These are phyloP conservation scores for Ceratocystis cacaofunesta DNA, from an alignment of 2,329 filamentous ascomycete genomes.

Conservation along the genomic window DNA sequence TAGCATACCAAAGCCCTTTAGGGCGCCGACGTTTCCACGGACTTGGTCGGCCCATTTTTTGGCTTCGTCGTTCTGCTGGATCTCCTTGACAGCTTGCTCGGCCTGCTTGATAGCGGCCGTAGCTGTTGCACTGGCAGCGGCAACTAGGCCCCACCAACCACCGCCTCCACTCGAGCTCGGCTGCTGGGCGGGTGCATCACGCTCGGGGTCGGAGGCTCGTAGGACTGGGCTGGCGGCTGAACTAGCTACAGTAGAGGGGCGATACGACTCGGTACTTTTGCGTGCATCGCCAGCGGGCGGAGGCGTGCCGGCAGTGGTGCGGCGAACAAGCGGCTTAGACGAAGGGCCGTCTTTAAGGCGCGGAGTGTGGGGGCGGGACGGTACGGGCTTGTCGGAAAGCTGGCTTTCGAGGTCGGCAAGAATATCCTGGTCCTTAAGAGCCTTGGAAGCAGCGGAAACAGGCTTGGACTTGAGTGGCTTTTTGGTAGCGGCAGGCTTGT, in stretches of 20 bases:
- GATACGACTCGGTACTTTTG: slow-evolving; percentile 65
- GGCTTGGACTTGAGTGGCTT: slow-evolving; percentile 34
- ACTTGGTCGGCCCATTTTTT: slow-evolving; percentile 94
- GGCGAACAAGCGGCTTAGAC: slow-evolving; percentile 51
- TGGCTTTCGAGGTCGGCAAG: slow-evolving; percentile 68
- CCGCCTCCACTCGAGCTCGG: slow-evolving; percentile 34
- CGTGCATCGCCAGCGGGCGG: slow-evolving; percentile 30
- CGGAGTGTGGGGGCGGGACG: slow-evolving; percentile 70
- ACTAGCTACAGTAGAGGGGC: slow-evolving; percentile 50
- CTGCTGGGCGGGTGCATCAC: slow-evolving; percentile 47
- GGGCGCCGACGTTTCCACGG: slow-evolving; percentile 67
- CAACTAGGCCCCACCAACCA: slow-evolving; percentile 75
- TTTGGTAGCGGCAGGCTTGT: slow-evolving; percentile 32
- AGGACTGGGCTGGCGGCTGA: slow-evolving; percentile 43
- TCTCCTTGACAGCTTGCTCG: slow-evolving; percentile 83
- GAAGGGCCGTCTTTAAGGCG: slow-evolving; percentile 43
- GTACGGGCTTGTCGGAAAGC: slow-evolving; percentile 55
- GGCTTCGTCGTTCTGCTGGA: slow-evolving; percentile 91
- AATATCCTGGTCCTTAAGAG: slow-evolving; percentile 51
- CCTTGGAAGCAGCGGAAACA: slow-evolving; percentile 35
- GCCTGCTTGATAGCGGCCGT: slow-evolving; percentile 64
- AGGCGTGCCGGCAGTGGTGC: slow-evolving; percentile 22
- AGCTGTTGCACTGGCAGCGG: slow-evolving; percentile 40
- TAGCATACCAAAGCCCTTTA: slow-evolving; percentile 57
- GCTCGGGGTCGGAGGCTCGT: background rate